Base-by-base conservation (phyloP, 331 rosid genomes). In the Stylosanthes scabra region DNA sequence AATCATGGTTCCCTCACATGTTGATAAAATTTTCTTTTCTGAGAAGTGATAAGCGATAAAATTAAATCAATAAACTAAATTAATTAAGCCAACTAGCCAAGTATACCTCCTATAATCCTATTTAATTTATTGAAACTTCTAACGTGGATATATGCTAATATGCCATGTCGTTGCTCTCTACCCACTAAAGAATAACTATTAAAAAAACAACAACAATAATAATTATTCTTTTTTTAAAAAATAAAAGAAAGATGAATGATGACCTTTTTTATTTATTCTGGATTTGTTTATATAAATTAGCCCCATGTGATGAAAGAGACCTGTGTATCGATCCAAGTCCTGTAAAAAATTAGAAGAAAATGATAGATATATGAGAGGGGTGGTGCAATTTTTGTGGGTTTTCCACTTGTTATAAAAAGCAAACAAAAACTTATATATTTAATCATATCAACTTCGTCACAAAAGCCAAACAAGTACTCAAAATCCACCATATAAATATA, bases 151-250 rank as follows among this genome's bases (percentile, higher is more conserved):
- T 70, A 65, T 70, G 40, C 63, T 37, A 37, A 37, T 54, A 44
- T 58, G 82, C 57, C 73, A 71, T 58, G 77, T 66, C 66, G 65
- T 49, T 62, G 29, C 59, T 34, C 44, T 52, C 13, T 3, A 9
- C 62, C 37, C 68, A 68, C 63, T 42, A 42, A 15, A 10, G 28
- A 42, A 12, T 9, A 37, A 25, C n/a, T 31, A 31, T 31, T 31
- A n/a, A 31, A 31, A 31, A 31, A 31, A 31, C 5, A 31, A 31
- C 3, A 31, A 31, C 3, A 31, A 31, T 31, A 31, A 5, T 20
- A 20, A 20, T 20, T 20, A 20, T 20, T 20, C 0, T 20, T 20
- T 20, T n/a, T 20, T 20, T 0, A 20, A 20, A 20, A 20, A 20
- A n/a, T n/a, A n/a, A n/a, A n/a, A n/a, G n/a, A 20, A 20, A 1